Evolutionary conservation across 2,329 filamentous ascomycete species (phyloP), one percentile per base, ranked within the genome.

Genomic region (Botrytis byssoidea): DNA sequence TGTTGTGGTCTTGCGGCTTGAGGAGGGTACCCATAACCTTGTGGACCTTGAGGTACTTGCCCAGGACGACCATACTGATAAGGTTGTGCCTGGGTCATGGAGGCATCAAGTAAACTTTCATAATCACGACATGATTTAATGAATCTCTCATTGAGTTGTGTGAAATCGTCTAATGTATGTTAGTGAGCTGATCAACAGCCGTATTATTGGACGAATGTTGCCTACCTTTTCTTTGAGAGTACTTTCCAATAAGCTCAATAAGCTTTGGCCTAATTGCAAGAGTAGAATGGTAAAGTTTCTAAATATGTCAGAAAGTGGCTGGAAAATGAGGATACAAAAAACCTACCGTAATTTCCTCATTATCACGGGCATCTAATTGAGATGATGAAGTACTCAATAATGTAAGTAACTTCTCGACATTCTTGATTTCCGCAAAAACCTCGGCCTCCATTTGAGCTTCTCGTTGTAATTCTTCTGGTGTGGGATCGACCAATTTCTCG

Each of bases 111-210:
- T n/a, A 99, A 87, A 44, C 93, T 91, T 83, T 99, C 96, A 82
- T 99, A 99, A 83, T 99, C 96, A 79, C 95, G 90, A 77, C 96
- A 91, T 64, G 96, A 96, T 84, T 99, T 99, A 86, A 99, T 98
- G 83, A 99, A 99, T 84, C 98, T 98, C 83, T 99, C 96, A 80
- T 99, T 99, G 76, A 99, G 86, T 82, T 98, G 95, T 3, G 96
- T 98, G 81, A 99, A 98, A 82, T 99, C 96, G 83, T 99, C 96
- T 97, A 77, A 37, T n/a, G 63, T 2, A 51, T 59, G 67, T 77
- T 35, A 77, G 74, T 51, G 80, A 40, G 42, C 68, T 65, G 60
- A 48, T 16, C 18, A 68, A 3, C 20, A 25, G 40, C 14, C 3
- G 29, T 42, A 59, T 66, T 10, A 71, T 16, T 44, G 9, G 16